These are phyloP conservation scores for Paecilomyces niveus DNA, from an alignment of 2,329 filamentous ascomycete species.

Conservation along the genomic window DNA sequence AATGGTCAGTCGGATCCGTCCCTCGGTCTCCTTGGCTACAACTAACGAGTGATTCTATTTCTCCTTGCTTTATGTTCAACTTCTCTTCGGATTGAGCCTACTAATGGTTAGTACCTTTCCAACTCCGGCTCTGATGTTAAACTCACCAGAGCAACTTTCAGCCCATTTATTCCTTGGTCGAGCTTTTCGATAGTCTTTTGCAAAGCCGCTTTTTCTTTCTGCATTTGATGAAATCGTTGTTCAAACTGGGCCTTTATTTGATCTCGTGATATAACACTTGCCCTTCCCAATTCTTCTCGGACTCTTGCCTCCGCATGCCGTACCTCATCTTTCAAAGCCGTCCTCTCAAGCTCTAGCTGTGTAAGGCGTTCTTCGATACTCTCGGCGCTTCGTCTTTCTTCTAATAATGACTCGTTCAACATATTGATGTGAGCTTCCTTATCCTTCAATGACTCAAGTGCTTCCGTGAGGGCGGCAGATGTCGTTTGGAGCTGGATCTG, in stretches of 20 bases:
- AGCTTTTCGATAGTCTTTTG: slow-evolving; percentile 11
- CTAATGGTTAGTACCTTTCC: not conserved
- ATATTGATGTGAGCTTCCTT: slow-evolving; percentile 14
- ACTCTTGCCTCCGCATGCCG: slow-evolving; percentile 16
- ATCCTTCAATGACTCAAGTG: slow-evolving; percentile 8
- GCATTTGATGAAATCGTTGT: slow-evolving; percentile 17
- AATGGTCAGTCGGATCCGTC: not conserved
- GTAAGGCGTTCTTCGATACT: slow-evolving; percentile 6
- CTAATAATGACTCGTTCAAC: slow-evolving; percentile 13
- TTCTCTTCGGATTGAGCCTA: not conserved
- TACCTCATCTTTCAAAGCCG: slow-evolving; percentile 13
- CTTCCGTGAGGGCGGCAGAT: slow-evolving; percentile 9
- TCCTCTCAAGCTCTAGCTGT: slow-evolving; percentile 15
- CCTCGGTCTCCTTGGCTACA: not conserved
- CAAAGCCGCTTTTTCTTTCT: slow-evolving; percentile 17
- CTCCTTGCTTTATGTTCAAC: not conserved
- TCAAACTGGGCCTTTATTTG: slow-evolving; percentile 22
- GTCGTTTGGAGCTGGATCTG: slow-evolving; percentile 17
- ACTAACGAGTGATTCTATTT: not conserved
- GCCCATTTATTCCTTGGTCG: slow-evolving; percentile 13
- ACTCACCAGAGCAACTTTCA: slow-evolving; percentile 20
- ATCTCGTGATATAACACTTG: slow-evolving; percentile 19
- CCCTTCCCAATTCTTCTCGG: slow-evolving; percentile 24
- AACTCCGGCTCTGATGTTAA: not conserved
- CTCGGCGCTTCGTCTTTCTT: slow-evolving; percentile 10